Base-by-base conservation (phyloP, 768 basidiomycete genomes). In the Lepiota subincarnata region DNA sequence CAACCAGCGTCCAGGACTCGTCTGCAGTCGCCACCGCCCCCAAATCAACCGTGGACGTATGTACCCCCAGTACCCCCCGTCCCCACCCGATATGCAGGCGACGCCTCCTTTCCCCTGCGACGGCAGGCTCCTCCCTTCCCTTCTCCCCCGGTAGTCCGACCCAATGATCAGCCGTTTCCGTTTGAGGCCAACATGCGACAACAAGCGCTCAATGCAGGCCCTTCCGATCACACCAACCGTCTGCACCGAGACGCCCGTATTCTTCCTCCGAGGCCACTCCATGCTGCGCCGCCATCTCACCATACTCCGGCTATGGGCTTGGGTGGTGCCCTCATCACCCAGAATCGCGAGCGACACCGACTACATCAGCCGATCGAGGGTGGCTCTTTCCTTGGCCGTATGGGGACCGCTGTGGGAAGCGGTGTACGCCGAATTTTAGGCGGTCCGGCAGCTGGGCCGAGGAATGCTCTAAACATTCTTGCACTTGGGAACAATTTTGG, bases 281-380 rank as follows among this genome's bases (percentile, higher is more conserved):
- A 68, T 1, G 64, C 70, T 4, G 72, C 75, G 20, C 76, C 78
- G 2, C 66, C 73, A 20, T 76, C 78, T 3, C 83, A 83, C 40
- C 82, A 82, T 55, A 67, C 74, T 2, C 87, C 87, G 16, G 56
- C 71, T 6, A 80, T 88, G 74, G 83, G 82, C 12, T 65, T 88
- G 19, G 86, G 86, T 6, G 86, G 86, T 18, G 86, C 81, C 2
- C 59, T 87, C 3, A 67, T 86, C 5, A 72, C 83, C 8, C 50
- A 64, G 28, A 68, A 72, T 53, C 65, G 66, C 40, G 61, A 34
- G 35, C 31, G 18, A 10, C 37, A 47, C 14, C 47, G 42, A 22
- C 19, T 11, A 22, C 37, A 11, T 31, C 36, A n/a, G 24, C 11
- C 42, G n/a, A 35, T 22, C 34, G 50, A 52, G 40, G 26, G 36